phyloP scores from a whole-genome alignment of 257 asterid genomes.

The Nyctanthes arbortristis region DNA sequence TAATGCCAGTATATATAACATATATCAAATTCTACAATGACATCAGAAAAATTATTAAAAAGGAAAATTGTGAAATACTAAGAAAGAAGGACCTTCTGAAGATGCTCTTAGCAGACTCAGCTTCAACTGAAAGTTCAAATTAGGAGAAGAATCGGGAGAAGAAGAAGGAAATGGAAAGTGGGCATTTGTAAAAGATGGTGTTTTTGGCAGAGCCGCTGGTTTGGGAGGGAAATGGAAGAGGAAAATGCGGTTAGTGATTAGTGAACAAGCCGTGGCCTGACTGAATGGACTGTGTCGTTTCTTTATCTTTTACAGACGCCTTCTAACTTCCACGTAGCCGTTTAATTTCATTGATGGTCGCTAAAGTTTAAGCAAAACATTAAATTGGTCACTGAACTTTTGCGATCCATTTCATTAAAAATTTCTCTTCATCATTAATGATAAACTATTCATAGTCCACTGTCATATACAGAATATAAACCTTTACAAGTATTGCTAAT shows the following conservation, averaged over 20 bases:
- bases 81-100: slow-evolving; percentile 47
- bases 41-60: not conserved
- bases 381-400: no score
- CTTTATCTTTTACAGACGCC: slow-evolving; percentile 8
- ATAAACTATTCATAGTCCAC: no score
- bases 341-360: not conserved
- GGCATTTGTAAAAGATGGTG: slow-evolving; percentile 20
- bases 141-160: slow-evolving; percentile 22
- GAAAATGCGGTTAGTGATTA: slow-evolving; percentile 31
- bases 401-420: no score
- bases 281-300: slow-evolving; percentile 6
- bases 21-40: not conserved
- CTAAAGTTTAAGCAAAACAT: no score
- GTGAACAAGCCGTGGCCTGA: slow-evolving; percentile 55
- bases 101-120: slow-evolving; percentile 40
- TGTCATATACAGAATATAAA: no score
- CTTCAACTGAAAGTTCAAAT: slow-evolving; percentile 36
- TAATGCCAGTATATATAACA: not conserved
- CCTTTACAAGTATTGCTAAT: no score
- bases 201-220: slow-evolving; percentile 21
- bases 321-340: not conserved
- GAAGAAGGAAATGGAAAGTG: slow-evolving; percentile 18
- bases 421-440: no score
- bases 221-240: slow-evolving; percentile 2
- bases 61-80: not conserved